Evolutionary conservation across 345 rosid genomes (phyloP), one percentile per base, ranked within the genome.

Genomic region (Theobroma cacao): DNA sequence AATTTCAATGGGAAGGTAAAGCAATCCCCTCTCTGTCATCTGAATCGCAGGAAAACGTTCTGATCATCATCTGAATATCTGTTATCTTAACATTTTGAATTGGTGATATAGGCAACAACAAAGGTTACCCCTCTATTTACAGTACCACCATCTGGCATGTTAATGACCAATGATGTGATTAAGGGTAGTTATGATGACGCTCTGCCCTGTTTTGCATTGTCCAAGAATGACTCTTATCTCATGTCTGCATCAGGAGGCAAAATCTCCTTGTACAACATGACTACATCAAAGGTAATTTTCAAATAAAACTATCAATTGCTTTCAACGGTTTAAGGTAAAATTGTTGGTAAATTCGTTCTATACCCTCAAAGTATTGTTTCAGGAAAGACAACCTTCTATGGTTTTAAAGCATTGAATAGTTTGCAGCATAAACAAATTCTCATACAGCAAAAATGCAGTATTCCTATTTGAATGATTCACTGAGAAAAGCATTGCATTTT

Each of bases 181-280:
- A 80, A 61, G 38, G 72, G 75, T 65, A 79, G 60, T 10, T 48
- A 79, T 8, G 82, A 65, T 31, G 82, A 82, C 45, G 68, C 50
- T 18, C 58, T 80, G 60, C 80, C 84, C 36, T 86, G 87, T 64
- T 82, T 86, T 50, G 89, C 84, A 24, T 45, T 86, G 79, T 80
- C 89, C 22, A 86, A 82, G 53, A 84, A 86, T 64, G 89, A 82
- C 50, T 84, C 89, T 1, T 86, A 86, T 72, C 65, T 82, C 15
- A 78, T 84, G 78, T 86, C 86, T 63, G 82, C 89, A 14, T 86
- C 87, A 14, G 89, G 89, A 61, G 87, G 84, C 33, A 84, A 77
- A 72, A 60, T 86, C 74, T 82, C 87, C 55, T 67, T 86, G 65
- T 86, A 82, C 87, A 86, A 84, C 78, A 80, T 75, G 50, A 65